Base-by-base conservation (phyloP, 768 basidiomycete species). In the Suillus tomentosus region DNA sequence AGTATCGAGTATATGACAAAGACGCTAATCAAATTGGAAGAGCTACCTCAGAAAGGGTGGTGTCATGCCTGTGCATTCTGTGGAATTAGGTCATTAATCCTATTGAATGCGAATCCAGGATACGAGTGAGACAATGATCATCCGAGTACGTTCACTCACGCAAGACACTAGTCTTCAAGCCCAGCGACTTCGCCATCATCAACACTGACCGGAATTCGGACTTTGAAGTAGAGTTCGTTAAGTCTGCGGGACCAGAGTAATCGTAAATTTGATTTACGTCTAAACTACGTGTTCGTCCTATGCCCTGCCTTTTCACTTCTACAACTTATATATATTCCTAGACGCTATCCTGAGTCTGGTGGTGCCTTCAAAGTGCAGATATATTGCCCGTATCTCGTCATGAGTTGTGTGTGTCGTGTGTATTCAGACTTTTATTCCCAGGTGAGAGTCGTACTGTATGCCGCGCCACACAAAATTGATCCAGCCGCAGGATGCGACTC, bases 1-100 rank as follows among this genome's bases (percentile, higher is more conserved):
- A 95, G 70, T 99, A 97, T 78, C 86, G 95, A n/a, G 91, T 99
- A 40, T 98, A 95, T 68, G 96, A 99, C 81, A 97, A 95, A 79
- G 87, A 97, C 66, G 89, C 91, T 0, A 88, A 95, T 70, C 92
- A 95, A 70, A 96, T 71, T 98, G 95, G 89, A 88, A 87, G 67
- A 96, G 92, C 73, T 99, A 94, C 78, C 81, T 99, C 17, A 85
- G 96, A 53, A 87, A 92, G 71, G 96, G 97, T 36, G 96, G 96
- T 8, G 82, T 95, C 47, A 96, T 96, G 88, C 97, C 97, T 3
- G 90, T 99, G 19, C 96, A 99, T 73, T 95, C 94, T 3, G 93
- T 97, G 34, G 95, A 99, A 71, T 80, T 99, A 3, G 84, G 85
- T 7, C 97, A 99, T 75, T 82, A 62, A 84, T 99, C 31, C 79